These are phyloP conservation scores for Aureobasidium leucospermi DNA, from an alignment of 2,329 filamentous ascomycete species.

Conservation along the genomic window DNA sequence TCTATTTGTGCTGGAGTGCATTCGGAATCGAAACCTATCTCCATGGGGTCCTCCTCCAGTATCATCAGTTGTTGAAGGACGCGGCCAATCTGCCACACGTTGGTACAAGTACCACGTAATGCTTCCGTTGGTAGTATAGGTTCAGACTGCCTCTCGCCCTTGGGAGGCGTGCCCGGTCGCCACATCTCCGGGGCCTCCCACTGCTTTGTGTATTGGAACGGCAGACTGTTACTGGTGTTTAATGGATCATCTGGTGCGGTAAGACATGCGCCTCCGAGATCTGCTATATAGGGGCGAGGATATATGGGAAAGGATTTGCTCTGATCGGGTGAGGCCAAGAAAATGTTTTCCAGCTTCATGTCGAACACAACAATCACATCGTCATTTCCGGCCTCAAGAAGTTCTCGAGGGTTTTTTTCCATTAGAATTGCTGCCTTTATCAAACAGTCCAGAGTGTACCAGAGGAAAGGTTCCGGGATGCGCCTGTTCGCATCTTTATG, in stretches of 20 bases:
- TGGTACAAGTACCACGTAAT: not conserved
- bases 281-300: not conserved
- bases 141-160: no score
- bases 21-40: not conserved
- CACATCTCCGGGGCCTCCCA: no score
- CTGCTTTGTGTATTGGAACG: not conserved
- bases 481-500: not conserved
- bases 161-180: no score
- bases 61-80: not conserved
- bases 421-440: not conserved
- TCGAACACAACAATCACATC: not conserved
- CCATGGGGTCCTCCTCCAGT: not conserved
- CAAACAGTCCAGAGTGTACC: not conserved
- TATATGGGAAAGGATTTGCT: not conserved
- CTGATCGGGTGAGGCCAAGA: not conserved
- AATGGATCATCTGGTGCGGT: not conserved
- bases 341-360: not conserved
- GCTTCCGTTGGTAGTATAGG: no score
- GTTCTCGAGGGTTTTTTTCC: not conserved
- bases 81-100: not conserved
- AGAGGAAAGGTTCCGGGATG: not conserved
- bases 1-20: not conserved
- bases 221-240: not conserved
- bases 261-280: not conserved
- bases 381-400: not conserved